These are phyloP conservation scores for Fraxinus angustifolia DNA, from an alignment of 305 asterid genomes.

Conservation along the genomic window DNA sequence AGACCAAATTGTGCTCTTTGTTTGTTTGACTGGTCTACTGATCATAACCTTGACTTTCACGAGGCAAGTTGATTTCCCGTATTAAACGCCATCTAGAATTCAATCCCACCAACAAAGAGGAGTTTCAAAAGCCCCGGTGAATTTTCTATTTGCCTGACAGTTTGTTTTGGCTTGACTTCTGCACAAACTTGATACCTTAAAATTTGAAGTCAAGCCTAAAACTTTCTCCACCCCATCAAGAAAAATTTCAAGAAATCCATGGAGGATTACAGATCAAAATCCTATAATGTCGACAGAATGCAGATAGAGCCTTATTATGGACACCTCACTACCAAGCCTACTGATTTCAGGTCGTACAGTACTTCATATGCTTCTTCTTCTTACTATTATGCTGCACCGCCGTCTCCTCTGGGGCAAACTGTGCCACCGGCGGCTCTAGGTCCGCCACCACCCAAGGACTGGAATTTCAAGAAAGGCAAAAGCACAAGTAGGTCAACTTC, in stretches of 20 bases:
- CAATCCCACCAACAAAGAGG: slow-evolving; percentile 11
- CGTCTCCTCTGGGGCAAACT: background rate
- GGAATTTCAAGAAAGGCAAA: slow-evolving; percentile 50
- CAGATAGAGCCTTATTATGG: slow-evolving; percentile 51
- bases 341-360: slow-evolving; percentile 57
- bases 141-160: slow-evolving; percentile 1
- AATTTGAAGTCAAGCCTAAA: slow-evolving; percentile 18
- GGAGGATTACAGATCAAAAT: slow-evolving; percentile 72
- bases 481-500: slow-evolving; percentile 18
- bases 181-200: background rate
- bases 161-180: slow-evolving; percentile 5
- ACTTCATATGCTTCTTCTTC: slow-evolving; percentile 31
- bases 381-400: background rate
- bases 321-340: slow-evolving; percentile 30
- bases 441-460: slow-evolving; percentile 22
- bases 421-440: slow-evolving; percentile 17
- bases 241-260: slow-evolving; percentile 30
- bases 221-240: slow-evolving; percentile 8
- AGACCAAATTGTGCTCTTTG: background rate
- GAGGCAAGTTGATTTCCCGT: background rate
- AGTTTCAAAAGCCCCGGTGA: background rate
- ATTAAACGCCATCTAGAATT: slow-evolving; percentile 10
- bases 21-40: background rate
- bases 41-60: background rate
- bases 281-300: slow-evolving; percentile 36